Evolutionary conservation across 306 rosid species (phyloP), one percentile per base, ranked within the genome.

Genomic region (Betula pendula): DNA sequence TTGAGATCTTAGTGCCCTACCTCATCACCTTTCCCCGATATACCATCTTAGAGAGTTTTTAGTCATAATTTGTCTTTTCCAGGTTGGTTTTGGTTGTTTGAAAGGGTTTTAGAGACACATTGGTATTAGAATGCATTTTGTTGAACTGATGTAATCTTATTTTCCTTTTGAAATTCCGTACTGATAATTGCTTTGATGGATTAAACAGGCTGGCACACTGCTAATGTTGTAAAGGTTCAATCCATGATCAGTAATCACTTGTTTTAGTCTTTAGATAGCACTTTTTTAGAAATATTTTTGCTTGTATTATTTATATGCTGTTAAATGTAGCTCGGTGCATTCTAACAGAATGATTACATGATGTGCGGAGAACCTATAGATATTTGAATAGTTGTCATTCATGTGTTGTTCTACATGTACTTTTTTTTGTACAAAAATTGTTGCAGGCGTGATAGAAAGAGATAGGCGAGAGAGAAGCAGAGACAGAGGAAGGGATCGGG

Each of bases 391-490:
- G 14, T 65, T 38, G 15, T 35, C 25, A 35, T 8, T 8, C 14
- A 16, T 65, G 70, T 71, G 74, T 48, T 33, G 50, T 59, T 16
- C n/a, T 27, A 65, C 55, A 45, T 72, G 22, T 44, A 16, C 44
- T 29, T 42, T 22, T 8, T 44, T 68, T 8, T 76, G 50, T 63
- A 43, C 22, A 35, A 75, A 70, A 68, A 51, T 69, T 47, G 49
- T 87, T 75, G 40, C 97, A 95, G 99, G 96, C 78, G 90, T 88
- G 35, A 20, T 77, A 56, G 96, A 90, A 52, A 87, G 80, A 81
- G 98, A 92, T 83, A 82, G 88, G 59, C 83, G 91, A 85, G 97
- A 92, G 81, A 93, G 90, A 84, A 81, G 94, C 74, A 85, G 93
- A 81, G 98, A 86, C 79, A 86, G 95, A 74, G 96, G 88, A 77